Evolutionary conservation across 1,284 basidiomycete genomes (phyloP), one percentile per base, ranked within the genome.

Genomic region (Sanghuangporus baumii): DNA sequence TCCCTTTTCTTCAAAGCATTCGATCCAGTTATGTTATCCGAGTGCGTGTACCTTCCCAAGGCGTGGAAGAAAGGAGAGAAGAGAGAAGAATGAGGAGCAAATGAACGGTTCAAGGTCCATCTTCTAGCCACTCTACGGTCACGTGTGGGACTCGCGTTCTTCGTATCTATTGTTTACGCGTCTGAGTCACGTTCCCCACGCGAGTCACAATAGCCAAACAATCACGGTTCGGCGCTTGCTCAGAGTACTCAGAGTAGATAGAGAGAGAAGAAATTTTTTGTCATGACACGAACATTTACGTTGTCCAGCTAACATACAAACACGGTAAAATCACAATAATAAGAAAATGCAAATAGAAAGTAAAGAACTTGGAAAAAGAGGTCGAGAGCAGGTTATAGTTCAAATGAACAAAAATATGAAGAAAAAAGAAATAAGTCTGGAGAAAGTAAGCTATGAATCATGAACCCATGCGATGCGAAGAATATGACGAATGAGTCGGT

Each of bases 241-340:
- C n/a, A n/a, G n/a, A n/a, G n/a, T n/a, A n/a, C n/a, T n/a, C n/a
- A n/a, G n/a, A n/a, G n/a, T n/a, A n/a, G n/a, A n/a, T n/a, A n/a
- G n/a, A 12, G 12, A 6, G 1, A 41, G 1, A 12, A 3, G 12
- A 12, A n/a, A n/a, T 41, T 6, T 11, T 11, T 12, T n/a, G 40
- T 11, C 12, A 12, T n/a, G n/a, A 12, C 40, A 56, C 16, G 37
- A 40, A 38, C 18, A 37, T 38, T 36, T 36, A 20, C 11, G 18
- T 4, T 36, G 56, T 46, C 36, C 18, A 47, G 14, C 47, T 46
- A 58, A 55, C 50, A 47, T 60, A 60, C 59, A 60, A 55, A 46
- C 34, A 36, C 38, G 43, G 41, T 54, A 18, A 55, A 54, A 43
- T 16, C 54, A 55, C 48, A 43, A 55, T 31, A 37, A 20, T 37